phyloP scores from a whole-genome alignment of 2,329 filamentous ascomycete genomes.

The Trichoderma aggressivum region DNA sequence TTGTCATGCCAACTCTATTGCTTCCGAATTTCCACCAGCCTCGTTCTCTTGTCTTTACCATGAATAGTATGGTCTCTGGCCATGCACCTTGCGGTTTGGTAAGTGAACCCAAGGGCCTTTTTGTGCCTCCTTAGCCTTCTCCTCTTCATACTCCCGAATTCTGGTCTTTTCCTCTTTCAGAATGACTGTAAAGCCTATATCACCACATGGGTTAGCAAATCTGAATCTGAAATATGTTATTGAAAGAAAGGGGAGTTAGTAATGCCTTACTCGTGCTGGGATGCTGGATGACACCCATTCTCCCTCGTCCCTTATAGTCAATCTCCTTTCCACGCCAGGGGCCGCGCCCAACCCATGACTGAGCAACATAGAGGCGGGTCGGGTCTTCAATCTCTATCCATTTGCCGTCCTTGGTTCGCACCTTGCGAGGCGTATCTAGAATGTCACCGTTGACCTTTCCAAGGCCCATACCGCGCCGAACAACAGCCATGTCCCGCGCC shows the following conservation, averaged over 20 bases:
- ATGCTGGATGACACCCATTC: slow-evolving; percentile 63
- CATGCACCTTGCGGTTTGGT: slow-evolving; percentile 78
- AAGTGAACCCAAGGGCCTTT: slow-evolving; percentile 83
- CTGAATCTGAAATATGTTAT: background rate
- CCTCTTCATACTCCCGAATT: slow-evolving; percentile 75
- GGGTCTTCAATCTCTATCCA: slow-evolving; percentile 68
- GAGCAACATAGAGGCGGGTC: slow-evolving; percentile 81
- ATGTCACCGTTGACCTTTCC: slow-evolving; percentile 41
- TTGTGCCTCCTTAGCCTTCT: slow-evolving; percentile 69
- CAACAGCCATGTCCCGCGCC: slow-evolving; percentile 77
- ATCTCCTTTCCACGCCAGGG: slow-evolving; percentile 53
- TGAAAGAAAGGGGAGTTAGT: background rate
- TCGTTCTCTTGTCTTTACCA: slow-evolving; percentile 58
- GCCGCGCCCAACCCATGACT: slow-evolving; percentile 88
- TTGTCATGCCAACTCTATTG: slow-evolving; percentile 1
- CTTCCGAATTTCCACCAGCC: background rate
- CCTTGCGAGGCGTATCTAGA: slow-evolving; percentile 45
- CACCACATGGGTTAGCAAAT: background rate
- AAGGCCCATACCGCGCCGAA: slow-evolving; percentile 80
- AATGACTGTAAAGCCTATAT: slow-evolving; percentile 67
- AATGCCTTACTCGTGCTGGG: slow-evolving; percentile 69
- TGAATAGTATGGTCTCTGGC: slow-evolving; percentile 84
- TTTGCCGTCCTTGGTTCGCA: slow-evolving; percentile 72
- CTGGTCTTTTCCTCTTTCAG: slow-evolving; percentile 93
- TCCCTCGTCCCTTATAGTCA: slow-evolving; percentile 74